These are phyloP conservation scores for Tothia fuscella DNA, from an alignment of 2,329 filamentous ascomycete species.

Conservation along the genomic window DNA sequence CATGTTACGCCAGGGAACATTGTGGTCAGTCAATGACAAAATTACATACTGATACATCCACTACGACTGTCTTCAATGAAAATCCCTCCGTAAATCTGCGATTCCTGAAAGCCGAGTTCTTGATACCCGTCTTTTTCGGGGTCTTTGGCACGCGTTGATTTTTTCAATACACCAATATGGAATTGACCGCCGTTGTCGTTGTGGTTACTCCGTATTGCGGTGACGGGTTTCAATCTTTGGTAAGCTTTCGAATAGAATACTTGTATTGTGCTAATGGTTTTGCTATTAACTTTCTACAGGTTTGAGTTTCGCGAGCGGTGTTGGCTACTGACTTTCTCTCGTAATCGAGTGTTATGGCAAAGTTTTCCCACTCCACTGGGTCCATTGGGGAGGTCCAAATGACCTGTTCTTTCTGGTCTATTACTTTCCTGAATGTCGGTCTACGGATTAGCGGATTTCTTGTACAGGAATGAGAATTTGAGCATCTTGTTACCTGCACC, in stretches of 20 bases:
- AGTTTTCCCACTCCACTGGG: conserved; percentile 47
- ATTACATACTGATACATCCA: no score
- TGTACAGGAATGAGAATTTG: no score
- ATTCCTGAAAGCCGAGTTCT: not conserved
- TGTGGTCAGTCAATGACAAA: not conserved
- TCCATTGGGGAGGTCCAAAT: conserved; percentile 42
- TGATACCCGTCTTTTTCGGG: not conserved
- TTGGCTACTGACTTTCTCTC: conserved; percentile 38
- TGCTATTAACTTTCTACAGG: not conserved
- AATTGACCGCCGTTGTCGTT: not conserved
- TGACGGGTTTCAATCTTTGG: not conserved
- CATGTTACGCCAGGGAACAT: not conserved
- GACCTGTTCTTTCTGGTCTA: conserved; percentile 22
- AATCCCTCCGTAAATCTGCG: not conserved
- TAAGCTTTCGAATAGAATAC: not conserved
- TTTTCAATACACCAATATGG: not conserved
- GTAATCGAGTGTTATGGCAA: conserved; percentile 48
- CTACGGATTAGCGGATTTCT: no score
- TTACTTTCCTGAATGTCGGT: conserved; percentile 30
- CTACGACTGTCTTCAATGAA: not conserved
- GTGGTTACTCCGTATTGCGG: not conserved
- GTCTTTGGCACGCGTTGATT: conserved; percentile 3
- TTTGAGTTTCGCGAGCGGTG: no score
- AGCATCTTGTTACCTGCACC: no score
- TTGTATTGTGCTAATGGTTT: not conserved